These are phyloP conservation scores for Cenchrus fungigraminus DNA, from an alignment of 176 grass and related monocot species.

Conservation along the genomic window DNA sequence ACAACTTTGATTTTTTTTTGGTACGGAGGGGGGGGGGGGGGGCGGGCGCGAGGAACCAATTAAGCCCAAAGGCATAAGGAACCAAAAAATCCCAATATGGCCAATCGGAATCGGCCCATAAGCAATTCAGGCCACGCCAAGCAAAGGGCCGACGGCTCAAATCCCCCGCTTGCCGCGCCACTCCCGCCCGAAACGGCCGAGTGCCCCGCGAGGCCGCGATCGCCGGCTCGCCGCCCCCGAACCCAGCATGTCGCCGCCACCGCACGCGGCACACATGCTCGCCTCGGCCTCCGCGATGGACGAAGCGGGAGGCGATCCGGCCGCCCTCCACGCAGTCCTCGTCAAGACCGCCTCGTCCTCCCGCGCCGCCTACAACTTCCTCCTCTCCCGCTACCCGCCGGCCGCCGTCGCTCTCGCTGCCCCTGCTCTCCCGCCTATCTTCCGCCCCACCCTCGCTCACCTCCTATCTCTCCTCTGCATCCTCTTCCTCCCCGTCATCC, in stretches of 20 bases:
- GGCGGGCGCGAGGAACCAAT: no score
- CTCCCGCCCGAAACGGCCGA: neutral
- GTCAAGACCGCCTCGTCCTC: slow-evolving; percentile 39
- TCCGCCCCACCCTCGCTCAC: slow-evolving; percentile 26
- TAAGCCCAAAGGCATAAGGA: no score
- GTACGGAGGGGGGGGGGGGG: no score
- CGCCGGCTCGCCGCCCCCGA: neutral
- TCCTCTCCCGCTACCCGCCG: slow-evolving; percentile 39
- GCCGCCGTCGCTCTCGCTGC: neutral
- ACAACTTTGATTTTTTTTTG: no score
- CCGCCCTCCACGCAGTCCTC: slow-evolving; percentile 31
- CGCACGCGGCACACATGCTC: no score
- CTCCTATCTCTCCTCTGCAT: slow-evolving; percentile 18
- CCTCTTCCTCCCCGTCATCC: slow-evolving; percentile 23
- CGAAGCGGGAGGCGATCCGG: slow-evolving; percentile 28
- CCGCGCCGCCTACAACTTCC: slow-evolving; percentile 33
- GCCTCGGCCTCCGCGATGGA: neutral
- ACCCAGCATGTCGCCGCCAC: neutral
- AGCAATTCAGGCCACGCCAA: no score
- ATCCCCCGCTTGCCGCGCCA: no score
- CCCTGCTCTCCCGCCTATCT: slow-evolving; percentile 22
- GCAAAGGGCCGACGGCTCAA: no score
- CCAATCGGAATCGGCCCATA: no score
- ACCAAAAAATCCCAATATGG: no score
- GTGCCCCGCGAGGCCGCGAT: neutral